Evolutionary conservation across 805 yeast genomes (phyloP), one percentile per base, ranked within the genome.

Genomic region (Metschnikowia bowlesiae): DNA sequence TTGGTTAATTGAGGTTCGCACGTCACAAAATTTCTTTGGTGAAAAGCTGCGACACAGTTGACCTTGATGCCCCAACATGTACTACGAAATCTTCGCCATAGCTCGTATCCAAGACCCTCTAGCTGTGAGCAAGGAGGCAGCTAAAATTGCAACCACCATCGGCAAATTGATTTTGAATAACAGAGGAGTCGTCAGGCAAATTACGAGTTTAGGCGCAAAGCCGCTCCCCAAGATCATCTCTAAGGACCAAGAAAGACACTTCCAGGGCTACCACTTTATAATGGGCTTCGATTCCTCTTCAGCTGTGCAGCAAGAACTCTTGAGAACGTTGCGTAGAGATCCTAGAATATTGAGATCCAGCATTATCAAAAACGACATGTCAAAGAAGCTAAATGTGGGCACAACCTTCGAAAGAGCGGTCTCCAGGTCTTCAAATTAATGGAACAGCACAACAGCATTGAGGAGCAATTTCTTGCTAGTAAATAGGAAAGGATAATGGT

Each of bases 181-280:
- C 69, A 89, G 96, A 76, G 99, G 99, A 46, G 92, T 92, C n/a
- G 83, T 92, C 36, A 80, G 98, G 65, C 84, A 82, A 53, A 81
- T 92, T 42, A 80, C 85, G 46, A 86, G 90, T 54, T 70, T 91
- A 65, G 97, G 97, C 0, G 79, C 83, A 39, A 81, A 81, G 54
- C 83, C 83, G 29, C 76, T 94, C 49, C 97, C 98, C 16, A 85
- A 83, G 56, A 79, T 92, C 53, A 79, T 88, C 70, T 82, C 84
- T 57, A 88, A 88, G 63, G 89, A 89, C 62, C 95, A 90, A 62
- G 96, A 91, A 64, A 79, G 82, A 53, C 96, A 91, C 68, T 89
- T 89, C 64, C 91, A 89, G 65, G 98, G 97, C 2, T 84, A 86
- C 51, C 91, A 89, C 60, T 92, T 94, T 62, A 68, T 87, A 51